Base-by-base conservation (phyloP, 495 filamentous ascomycete species). In the Lasiosphaeria ovina region DNA sequence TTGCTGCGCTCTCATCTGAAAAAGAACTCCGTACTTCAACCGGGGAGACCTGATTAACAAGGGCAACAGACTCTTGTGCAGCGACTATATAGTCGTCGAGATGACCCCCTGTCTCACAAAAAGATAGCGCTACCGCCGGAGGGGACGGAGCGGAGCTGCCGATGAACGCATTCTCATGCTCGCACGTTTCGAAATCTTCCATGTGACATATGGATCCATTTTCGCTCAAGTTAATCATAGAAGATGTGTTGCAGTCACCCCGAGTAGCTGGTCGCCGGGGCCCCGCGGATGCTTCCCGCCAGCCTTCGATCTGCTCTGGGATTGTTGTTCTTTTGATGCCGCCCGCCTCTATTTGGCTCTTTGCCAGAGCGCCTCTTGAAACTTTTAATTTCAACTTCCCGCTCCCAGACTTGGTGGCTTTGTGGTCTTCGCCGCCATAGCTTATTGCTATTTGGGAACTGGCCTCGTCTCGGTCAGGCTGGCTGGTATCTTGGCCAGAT, bases 311-410 rank as follows among this genome's bases (percentile, higher is more conserved):
- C 12, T 53, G 42, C 38, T 31, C 16, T 16, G n/a, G 0, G 17
- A 54, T 33, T 3, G 44, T 54, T 6, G 42, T 51, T 35, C 49
- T 56, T 17, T 47, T 42, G 24, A 45, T n/a, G 14, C 34, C 36
- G 35, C 38, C 54, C 8, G 47, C 9, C 35, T 64, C 57, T 32
- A 32, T 38, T 36, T 57, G 52, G 17, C 50, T 52, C 38, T 54
- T 65, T 32, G 40, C 51, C 10, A 71, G 48, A 33, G 66, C 64
- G n/a, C 64, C 69, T 38, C 69, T 64, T n/a, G 66, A 69, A 9
- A 67, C 66, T 38, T 62, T 69, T 14, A 69, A 44, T 40, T 61
- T 71, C 51, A 67, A 44, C 50, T 52, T 65, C 6, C 45, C 49
- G 14, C 58, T 60, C 14, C 38, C 12, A 10, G 60, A 36, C 10